Base-by-base conservation (phyloP, 495 filamentous ascomycete genomes). In the Pseudotulostoma volvatum region DNA sequence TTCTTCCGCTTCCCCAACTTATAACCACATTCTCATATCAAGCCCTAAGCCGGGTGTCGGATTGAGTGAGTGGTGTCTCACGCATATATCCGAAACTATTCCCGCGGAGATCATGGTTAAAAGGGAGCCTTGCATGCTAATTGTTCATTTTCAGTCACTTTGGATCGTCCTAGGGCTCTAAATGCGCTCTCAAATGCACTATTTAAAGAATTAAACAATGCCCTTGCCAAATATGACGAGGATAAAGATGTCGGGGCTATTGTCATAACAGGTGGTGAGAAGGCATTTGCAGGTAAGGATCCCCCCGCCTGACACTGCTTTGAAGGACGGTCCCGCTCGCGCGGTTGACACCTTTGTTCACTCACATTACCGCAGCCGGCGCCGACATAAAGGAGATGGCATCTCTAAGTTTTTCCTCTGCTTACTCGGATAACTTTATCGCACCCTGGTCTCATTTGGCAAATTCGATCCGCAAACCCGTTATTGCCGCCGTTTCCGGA, bases 311-410 rank as follows among this genome's bases (percentile, higher is more conserved):
- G n/a, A n/a, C n/a, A 28, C 23, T 28, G 23, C 23, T 28, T 28
- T 28, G n/a, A n/a, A n/a, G n/a, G n/a, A n/a, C n/a, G n/a, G n/a
- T n/a, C n/a, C n/a, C n/a, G n/a, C n/a, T n/a, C n/a, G n/a, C n/a
- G n/a, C n/a, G n/a, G n/a, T n/a, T n/a, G n/a, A n/a, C n/a, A n/a
- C n/a, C n/a, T n/a, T n/a, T n/a, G n/a, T n/a, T n/a, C n/a, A n/a
- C n/a, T n/a, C n/a, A n/a, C n/a, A 13, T 16, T 40, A 5, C 14
- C 21, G 39, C 37, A 68, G 90, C 90, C 43, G 90, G 90, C 40
- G 90, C 90, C 41, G 90, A 97, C 61, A 97, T 97, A 62, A 95
- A 95, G 60, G 90, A 97, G 65, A 97, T 97, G 90, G 76, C 81
- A 30, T 73, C 83, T 36, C 72, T 93, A 3, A 86, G 75, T 49